Evolutionary conservation across 225 moss, liverwort and hornwort species (phyloP).

Genomic region (Polytrichum commune): DNA sequence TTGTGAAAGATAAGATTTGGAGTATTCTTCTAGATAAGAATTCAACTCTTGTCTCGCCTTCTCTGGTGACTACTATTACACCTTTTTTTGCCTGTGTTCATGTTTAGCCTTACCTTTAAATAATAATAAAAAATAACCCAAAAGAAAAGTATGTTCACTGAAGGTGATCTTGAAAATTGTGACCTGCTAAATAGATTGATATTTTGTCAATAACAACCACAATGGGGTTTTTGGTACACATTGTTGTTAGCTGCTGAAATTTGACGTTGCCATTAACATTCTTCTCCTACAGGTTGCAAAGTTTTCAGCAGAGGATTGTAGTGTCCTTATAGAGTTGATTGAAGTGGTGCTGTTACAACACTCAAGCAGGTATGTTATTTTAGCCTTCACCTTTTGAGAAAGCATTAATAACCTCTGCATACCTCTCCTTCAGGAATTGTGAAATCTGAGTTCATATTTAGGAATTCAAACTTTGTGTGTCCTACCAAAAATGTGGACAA

Average conservation of each 20-base stretch:
- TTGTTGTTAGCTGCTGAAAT: too few species aligned
- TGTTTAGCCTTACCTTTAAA: not conserved
- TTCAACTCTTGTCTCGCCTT: constrained; percentile 62
- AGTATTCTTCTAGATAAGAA: constrained; percentile 61
- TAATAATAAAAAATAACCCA: not conserved
- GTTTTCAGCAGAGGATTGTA: constrained; percentile 77
- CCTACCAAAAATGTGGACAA: too few species aligned
- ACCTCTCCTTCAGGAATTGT: too few species aligned
- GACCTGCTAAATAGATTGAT: too few species aligned
- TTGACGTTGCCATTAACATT: not conserved
- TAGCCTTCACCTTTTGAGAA: not conserved
- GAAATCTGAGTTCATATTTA: too few species aligned
- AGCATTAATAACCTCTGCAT: not conserved
- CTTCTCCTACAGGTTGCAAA: constrained; percentile 51
- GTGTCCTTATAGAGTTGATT: constrained; percentile 59
- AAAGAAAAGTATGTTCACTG: too few species aligned
- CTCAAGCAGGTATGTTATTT: constrained; percentile 45
- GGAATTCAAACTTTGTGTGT: too few species aligned
- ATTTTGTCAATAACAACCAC: too few species aligned
- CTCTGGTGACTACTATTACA: constrained; percentile 45
- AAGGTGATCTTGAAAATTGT: too few species aligned
- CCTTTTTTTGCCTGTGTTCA: not conserved
- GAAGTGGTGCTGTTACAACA: constrained; percentile 77
- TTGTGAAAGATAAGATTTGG: constrained; percentile 90
- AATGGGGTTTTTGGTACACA: too few species aligned